Percentiles rank a stretch among this genome's conserved stretches.
Conservation (phyloP, 2,329 filamentous ascomycete species). For the Paracoccidioides brasiliensis region DNA sequence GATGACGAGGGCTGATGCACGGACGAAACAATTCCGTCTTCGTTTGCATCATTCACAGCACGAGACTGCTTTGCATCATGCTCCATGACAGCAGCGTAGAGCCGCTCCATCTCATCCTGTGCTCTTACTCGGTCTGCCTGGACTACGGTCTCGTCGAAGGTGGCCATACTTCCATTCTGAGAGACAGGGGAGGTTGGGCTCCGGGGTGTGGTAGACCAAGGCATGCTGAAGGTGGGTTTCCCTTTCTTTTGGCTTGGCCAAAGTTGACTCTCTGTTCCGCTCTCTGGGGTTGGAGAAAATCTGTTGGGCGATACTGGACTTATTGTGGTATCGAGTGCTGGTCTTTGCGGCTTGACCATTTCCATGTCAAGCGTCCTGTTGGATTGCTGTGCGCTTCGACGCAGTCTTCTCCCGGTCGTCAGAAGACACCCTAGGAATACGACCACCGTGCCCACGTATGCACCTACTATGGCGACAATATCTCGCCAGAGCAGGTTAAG, state of each 20-base stretch:
- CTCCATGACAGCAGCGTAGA: constrained; percentile 87
- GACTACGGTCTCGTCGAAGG: constrained; percentile 66
- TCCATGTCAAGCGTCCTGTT: constrained; percentile 42
- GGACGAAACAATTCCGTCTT: constrained; percentile 10
- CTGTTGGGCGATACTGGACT: constrained; percentile 24
- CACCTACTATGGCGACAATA: constrained; percentile 69
- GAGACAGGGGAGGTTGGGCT: constrained; percentile 26
- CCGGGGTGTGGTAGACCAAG: constrained; percentile 26
- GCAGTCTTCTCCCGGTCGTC: constrained; percentile 45
- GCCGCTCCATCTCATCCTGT: constrained; percentile 71
- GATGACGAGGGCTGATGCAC: constrained; percentile 16
- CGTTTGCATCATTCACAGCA: constrained; percentile 11
- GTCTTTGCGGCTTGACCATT: constrained; percentile 38
- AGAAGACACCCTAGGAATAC: constrained; percentile 57
- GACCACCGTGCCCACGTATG: constrained; percentile 66
- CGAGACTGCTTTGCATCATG: constrained; percentile 50
- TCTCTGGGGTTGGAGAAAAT: constrained; percentile 10
- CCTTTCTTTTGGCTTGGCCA: constrained; percentile 26
- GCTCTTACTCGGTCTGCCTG: constrained; percentile 60
- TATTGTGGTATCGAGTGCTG: constrained; percentile 19
- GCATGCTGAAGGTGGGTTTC: constrained; percentile 22
- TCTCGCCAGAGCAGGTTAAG: constrained; percentile 60
- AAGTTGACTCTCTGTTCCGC: constrained; percentile 10
- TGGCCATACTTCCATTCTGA: constrained; percentile 49
- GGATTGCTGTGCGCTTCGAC: constrained; percentile 39